Base-by-base conservation (phyloP, 345 rosid species). In the Eucalyptus erythrocorys region DNA sequence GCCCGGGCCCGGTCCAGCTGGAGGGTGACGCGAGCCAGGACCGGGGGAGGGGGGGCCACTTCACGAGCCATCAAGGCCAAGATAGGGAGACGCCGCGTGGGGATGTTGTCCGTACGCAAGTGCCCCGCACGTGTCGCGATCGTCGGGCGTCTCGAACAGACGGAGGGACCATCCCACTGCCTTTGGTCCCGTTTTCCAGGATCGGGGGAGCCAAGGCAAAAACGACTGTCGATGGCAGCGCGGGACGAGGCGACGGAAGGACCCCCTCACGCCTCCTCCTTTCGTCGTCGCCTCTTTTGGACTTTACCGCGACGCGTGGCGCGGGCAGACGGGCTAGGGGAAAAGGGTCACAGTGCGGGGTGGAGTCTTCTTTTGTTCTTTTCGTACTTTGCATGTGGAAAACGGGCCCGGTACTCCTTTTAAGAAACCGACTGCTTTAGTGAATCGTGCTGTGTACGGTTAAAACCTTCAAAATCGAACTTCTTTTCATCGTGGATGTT, bases 31-130 rank as follows among this genome's bases (percentile, higher is more conserved):
- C 26, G 82, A 71, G 82, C 82, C 26, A 19, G 80, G 80, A n/a
- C 19, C 21, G 22, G 2, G 47, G 7, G 8, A 0, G 4, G 15
- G 6, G 6, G 82, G 91, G 90, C 88, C 85, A 88, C 89, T 88
- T 93, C 95, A 94, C 94, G 95, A 94, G 96, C 90, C 61, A 86
- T 87, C 94, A 87, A 88, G 45, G 88, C 89, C 86, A 88, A 14
- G 15, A 89, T 24, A 16, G 26, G 26, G 16, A 10, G 10, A 50
- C 3, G 92, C 90, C 94, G 91, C 91, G 68, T 61, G 34, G 93
- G 61, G 30, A 1, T 92, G 91, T 76, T 12, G 7, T 0, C 1
- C 14, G 21, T 14, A 32, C 50, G 11, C 49, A 3, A 1, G 8
- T 5, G 1, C 13, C 1, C 0, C 14, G 87, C 94, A 93, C 92